Percentiles rank a stretch among this genome's conserved stretches.
Evolutionary conservation across 768 basidiomycete species (phyloP).

Genomic region (Psilocybe sp.): DNA sequence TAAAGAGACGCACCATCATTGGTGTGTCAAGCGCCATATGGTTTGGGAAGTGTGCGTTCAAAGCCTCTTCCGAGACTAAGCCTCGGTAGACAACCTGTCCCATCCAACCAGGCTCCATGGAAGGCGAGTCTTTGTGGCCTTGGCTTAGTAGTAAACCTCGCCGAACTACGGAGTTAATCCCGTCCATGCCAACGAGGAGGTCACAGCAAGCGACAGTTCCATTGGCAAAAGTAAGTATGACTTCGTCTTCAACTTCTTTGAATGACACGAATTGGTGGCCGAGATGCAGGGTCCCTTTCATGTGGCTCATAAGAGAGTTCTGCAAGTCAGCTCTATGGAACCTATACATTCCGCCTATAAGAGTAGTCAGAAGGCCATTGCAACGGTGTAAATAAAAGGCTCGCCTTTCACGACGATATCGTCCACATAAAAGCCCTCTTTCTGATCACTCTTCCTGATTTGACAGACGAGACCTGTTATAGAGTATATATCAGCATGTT

Average conservation of each 20-base stretch:
- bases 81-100: constrained; percentile 1
- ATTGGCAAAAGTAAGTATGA: constrained; percentile 34
- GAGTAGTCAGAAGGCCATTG: too few species aligned
- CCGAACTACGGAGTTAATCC: constrained; percentile 33
- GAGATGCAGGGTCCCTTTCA: constrained; percentile 12
- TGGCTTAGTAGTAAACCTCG: constrained; percentile 13
- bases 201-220: constrained; percentile 33
- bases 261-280: constrained; percentile 33
- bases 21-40: neutral
- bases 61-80: neutral
- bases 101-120: constrained; percentile 1
- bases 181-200: constrained; percentile 41
- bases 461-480: constrained; percentile 15
- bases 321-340: constrained; percentile 4
- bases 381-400: too few species aligned
- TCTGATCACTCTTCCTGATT: constrained; percentile 29
- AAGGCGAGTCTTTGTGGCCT: constrained; percentile 10
- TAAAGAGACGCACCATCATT: constrained; percentile 2
- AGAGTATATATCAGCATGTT: neutral
- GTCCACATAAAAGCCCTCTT: constrained; percentile 25
- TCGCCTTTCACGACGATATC: constrained; percentile 20
- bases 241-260: constrained; percentile 19
- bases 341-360: neutral
- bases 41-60: neutral
- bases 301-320: neutral